Evolutionary conservation across 2,329 filamentous ascomycete genomes (phyloP), one percentile per base, ranked within the genome.

Genomic region (Fusarium liriodendri): DNA sequence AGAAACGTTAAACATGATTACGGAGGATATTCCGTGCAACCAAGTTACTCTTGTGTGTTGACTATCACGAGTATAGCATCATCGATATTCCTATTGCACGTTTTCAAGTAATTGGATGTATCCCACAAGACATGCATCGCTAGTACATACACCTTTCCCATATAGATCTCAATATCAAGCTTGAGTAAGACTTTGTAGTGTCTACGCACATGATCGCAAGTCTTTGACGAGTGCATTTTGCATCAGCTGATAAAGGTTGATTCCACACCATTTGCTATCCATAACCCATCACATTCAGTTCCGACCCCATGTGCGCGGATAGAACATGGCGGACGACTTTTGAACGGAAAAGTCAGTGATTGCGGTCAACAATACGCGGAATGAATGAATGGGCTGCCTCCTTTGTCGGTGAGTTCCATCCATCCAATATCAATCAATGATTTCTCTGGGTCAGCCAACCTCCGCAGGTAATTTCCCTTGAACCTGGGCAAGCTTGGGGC

Each of bases 391-490:
- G 35, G 63, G 37, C 40, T 71, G 50, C 32, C 60, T 63, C 54
- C 47, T 65, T 22, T 61, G 45, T 14, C 45, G 35, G 52, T 33
- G 38, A 66, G 33, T 52, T 35, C 50, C 37, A 63, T 35, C 50
- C 37, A 63, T 52, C 47, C 9, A 52, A 52, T 55, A 54, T 38
- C 25, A 18, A 55, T 63, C 25, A 18, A 55, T 63, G 32, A 55
- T 54, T 37, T 60, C 59, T 35, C 32, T 42, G 35, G 64, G 59
- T 35, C 45, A 59, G 47, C 58, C 72, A 74, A 52, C 29, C 54
- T 70, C 57, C 50, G 62, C 45, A 73, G 35, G 50, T 70, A 67
- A 74, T 74, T 74, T 74, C 71, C 69, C 50, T 52, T 45, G 20
- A 54, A 57, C 60, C 67, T 69, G 61, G 45, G 33, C 59, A n/a